phyloP scores from a whole-genome alignment of 2,329 filamentous ascomycete genomes.

The Fusarium mexicanum region DNA sequence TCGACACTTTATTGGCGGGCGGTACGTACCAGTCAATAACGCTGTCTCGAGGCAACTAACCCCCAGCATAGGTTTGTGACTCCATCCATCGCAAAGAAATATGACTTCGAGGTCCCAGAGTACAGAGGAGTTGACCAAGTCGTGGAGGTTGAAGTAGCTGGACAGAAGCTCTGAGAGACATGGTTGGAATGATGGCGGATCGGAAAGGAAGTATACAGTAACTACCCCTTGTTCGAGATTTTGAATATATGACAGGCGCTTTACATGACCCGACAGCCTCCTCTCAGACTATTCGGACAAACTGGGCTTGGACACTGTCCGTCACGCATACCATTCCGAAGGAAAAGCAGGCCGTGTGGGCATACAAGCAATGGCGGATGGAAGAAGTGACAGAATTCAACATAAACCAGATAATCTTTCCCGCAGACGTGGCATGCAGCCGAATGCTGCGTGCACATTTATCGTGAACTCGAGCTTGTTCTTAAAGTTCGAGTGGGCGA shows the following conservation, averaged over 20 bases:
- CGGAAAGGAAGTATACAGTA: slow-evolving; percentile 4
- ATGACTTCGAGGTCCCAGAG: slow-evolving; percentile 81
- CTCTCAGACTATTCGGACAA: slow-evolving; percentile 66
- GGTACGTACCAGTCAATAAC: slow-evolving; percentile 58
- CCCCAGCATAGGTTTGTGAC: slow-evolving; percentile 74
- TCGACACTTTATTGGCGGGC: slow-evolving; percentile 89
- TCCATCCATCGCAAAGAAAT: slow-evolving; percentile 81
- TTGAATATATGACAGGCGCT: slow-evolving; percentile 9
- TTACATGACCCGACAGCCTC: slow-evolving; percentile 66
- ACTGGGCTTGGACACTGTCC: slow-evolving; percentile 67
- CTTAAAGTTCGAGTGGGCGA: slow-evolving; percentile 27
- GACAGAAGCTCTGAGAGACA: slow-evolving; percentile 61
- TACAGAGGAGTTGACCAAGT: slow-evolving; percentile 92
- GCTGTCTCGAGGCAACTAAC: slow-evolving; percentile 25
- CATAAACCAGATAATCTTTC: slow-evolving; percentile 67
- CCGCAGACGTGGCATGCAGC: slow-evolving; percentile 68
- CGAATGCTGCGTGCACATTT: slow-evolving; percentile 69
- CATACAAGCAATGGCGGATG: slow-evolving; percentile 60
- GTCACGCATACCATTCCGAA: slow-evolving; percentile 59
- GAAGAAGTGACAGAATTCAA: slow-evolving; percentile 64
- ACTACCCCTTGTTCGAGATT: slow-evolving; percentile 11
- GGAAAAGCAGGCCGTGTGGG: slow-evolving; percentile 54
- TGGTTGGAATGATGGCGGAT: background rate
- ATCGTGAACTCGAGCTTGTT: slow-evolving; percentile 48
- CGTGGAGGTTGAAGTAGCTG: slow-evolving; percentile 72